phyloP scores from a whole-genome alignment of 306 rosid genomes.

The Abrus precatorius region DNA sequence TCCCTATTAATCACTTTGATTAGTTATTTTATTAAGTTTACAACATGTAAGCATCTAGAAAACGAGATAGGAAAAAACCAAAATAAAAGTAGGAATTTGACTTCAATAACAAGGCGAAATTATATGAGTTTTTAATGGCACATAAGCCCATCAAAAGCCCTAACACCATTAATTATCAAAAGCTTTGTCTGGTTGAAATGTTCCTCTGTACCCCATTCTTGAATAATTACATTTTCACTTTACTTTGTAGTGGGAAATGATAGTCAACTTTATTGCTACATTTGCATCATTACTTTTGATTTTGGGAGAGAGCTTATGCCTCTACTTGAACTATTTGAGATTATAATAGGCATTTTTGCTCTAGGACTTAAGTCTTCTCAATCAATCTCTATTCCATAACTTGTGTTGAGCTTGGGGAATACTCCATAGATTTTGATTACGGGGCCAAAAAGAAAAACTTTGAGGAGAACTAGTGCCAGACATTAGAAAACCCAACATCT shows the following conservation, averaged over 20 bases:
- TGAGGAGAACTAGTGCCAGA: conserved; percentile 37
- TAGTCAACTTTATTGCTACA: conserved; percentile 74
- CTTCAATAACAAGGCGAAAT: conserved; percentile 53
- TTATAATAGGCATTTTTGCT: conserved; percentile 54
- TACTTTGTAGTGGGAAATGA: conserved; percentile 83
- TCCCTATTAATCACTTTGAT: conserved; percentile 32
- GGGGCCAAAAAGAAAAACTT: conserved; percentile 46
- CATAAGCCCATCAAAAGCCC: conserved; percentile 31
- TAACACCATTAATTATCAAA: conserved; percentile 66
- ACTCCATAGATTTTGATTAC: conserved; percentile 55
- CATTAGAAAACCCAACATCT: conserved; percentile 46
- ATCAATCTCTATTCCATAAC: conserved; percentile 50
- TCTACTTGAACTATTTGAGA: conserved; percentile 59
- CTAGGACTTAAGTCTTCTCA: conserved; percentile 52
- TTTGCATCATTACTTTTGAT: conserved; percentile 63
- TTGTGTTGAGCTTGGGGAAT: conserved; percentile 38
- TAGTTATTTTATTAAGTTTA: conserved; percentile 42
- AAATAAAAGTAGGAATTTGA: conserved; percentile 34
- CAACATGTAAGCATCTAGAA: conserved; percentile 24
- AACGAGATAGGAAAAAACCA: neutral
- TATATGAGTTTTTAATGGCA: conserved; percentile 43
- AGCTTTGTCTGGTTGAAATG: conserved; percentile 78
- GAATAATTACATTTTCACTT: conserved; percentile 75
- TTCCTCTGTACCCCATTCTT: conserved; percentile 65
- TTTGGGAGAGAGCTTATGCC: conserved; percentile 69